These are phyloP conservation scores for Xylaria sp. DNA, from an alignment of 2,329 filamentous ascomycete genomes.

Conservation along the genomic window DNA sequence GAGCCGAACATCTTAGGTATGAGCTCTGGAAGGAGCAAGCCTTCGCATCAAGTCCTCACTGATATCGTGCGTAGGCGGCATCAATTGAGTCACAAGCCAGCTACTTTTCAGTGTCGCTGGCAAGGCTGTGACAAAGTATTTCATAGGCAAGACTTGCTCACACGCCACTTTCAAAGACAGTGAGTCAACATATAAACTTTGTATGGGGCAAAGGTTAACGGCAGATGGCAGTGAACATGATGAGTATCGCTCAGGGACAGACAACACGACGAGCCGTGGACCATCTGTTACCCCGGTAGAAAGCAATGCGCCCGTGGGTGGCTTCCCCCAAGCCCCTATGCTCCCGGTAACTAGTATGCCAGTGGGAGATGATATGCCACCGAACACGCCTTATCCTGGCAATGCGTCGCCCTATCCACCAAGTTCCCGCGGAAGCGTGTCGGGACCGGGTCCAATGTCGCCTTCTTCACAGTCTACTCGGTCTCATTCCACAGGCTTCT, in stretches of 20 bases:
- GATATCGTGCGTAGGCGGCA: slow-evolving; percentile 55
- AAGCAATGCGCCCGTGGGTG: slow-evolving; percentile 20
- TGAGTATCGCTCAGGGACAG: slow-evolving; percentile 46
- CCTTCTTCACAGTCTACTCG: slow-evolving; percentile 25
- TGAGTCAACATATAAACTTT: slow-evolving; percentile 40
- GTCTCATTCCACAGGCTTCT: slow-evolving; percentile 13
- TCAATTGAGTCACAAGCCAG: slow-evolving; percentile 63
- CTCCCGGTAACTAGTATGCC: slow-evolving; percentile 23
- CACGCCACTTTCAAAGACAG: slow-evolving; percentile 62
- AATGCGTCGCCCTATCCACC: slow-evolving; percentile 29
- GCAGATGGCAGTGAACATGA: slow-evolving; percentile 50
- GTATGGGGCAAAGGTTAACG: slow-evolving; percentile 19
- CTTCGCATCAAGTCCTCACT: slow-evolving; percentile 29
- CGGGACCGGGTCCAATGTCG: slow-evolving; percentile 37
- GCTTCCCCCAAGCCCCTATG: slow-evolving; percentile 24
- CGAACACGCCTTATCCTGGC: slow-evolving; percentile 32
- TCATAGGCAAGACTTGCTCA: slow-evolving; percentile 63
- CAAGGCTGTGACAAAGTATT: slow-evolving; percentile 63
- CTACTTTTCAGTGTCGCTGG: slow-evolving; percentile 57
- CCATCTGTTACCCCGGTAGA: slow-evolving; percentile 36
- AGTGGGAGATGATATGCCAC: slow-evolving; percentile 33
- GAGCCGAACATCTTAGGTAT: slow-evolving; percentile 67
- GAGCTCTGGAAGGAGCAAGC: slow-evolving; percentile 3
- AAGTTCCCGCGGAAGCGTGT: slow-evolving; percentile 30
- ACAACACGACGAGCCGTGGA: slow-evolving; percentile 37